Conservation (phyloP, 345 rosid genomes). For the Psidium guajava region DNA sequence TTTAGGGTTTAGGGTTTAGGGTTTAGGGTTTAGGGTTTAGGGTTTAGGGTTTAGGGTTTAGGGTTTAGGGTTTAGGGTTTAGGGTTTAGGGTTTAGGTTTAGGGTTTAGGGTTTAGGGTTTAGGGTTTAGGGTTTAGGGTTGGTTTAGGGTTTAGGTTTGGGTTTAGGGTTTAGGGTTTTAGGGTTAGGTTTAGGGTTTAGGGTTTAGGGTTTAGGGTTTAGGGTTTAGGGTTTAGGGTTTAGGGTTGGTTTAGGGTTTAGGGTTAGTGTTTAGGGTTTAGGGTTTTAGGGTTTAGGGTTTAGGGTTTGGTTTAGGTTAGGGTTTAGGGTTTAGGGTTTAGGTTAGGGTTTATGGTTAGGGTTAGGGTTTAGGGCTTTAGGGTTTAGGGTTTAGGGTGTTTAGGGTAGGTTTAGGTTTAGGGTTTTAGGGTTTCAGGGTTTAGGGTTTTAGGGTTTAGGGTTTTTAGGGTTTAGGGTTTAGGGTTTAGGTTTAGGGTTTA, state of each 20-base stretch:
- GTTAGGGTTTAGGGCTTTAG: conserved; percentile 9
- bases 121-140: background rate
- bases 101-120: conserved; percentile 6
- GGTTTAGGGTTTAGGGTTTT: background rate
- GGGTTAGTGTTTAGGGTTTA: conserved; percentile 3
- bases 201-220: background rate
- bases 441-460: background rate
- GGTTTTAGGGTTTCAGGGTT: background rate
- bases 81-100: background rate
- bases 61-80: too few species aligned
- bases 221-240: conserved; percentile 3
- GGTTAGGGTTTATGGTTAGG: background rate
- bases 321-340: conserved; percentile 1
- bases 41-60: too few species aligned
- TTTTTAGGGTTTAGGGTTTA: background rate
- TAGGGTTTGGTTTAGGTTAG: conserved; percentile 5
- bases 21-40: background rate
- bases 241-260: conserved; percentile 2
- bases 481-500: conserved; percentile 1
- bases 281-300: conserved; percentile 4
- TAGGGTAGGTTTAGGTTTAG: background rate
- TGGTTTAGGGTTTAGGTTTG: too few species aligned
- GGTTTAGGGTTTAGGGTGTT: background rate
- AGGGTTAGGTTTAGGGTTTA: background rate
- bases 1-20: too few species aligned